Percentiles rank a stretch among this genome's conserved stretches.
These are phyloP conservation scores for Pterocarpus macrocarpus DNA, from an alignment of 306 rosid species.

Conservation along the genomic window DNA sequence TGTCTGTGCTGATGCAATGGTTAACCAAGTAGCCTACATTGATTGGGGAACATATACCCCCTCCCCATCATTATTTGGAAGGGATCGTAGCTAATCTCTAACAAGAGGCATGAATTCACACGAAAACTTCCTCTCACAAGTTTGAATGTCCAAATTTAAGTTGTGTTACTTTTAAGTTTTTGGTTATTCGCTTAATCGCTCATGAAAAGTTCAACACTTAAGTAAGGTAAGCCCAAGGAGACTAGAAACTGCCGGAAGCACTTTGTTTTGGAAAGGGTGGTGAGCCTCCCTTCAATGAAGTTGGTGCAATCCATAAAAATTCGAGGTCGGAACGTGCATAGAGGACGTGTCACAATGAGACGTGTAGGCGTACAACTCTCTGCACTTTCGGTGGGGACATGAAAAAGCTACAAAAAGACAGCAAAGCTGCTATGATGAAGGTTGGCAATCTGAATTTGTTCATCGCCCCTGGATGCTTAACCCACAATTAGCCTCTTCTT, in stretches of 20 bases:
- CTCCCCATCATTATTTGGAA: slow-evolving; percentile 7
- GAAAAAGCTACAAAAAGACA: slow-evolving; percentile 3
- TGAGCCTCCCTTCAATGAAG: neutral
- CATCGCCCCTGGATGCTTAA: slow-evolving; percentile 1
- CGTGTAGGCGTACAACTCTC: slow-evolving; percentile 34
- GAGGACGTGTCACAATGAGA: slow-evolving; percentile 31
- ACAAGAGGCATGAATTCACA: slow-evolving; percentile 1
- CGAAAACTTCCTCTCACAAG: neutral
- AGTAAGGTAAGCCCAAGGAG: neutral
- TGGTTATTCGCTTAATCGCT: neutral
- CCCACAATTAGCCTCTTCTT: slow-evolving; percentile 33
- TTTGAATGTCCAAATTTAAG: neutral
- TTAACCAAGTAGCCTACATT: slow-evolving; percentile 20
- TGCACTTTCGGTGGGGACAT: slow-evolving; percentile 46
- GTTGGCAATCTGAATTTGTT: slow-evolving; percentile 48
- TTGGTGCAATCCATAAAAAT: neutral
- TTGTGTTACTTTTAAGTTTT: neutral
- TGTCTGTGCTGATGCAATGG: slow-evolving; percentile 26
- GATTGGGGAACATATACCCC: slow-evolving; percentile 23
- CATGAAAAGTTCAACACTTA: neutral
- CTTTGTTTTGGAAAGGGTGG: slow-evolving; percentile 20
- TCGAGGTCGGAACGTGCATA: neutral
- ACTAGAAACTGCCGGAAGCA: slow-evolving; percentile 12
- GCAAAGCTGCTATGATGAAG: slow-evolving; percentile 30
- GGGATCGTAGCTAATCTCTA: slow-evolving; percentile 13